Evolutionary conservation across 164 flowering plant genomes (phyloP).

Genomic region (Saururus chinensis): DNA sequence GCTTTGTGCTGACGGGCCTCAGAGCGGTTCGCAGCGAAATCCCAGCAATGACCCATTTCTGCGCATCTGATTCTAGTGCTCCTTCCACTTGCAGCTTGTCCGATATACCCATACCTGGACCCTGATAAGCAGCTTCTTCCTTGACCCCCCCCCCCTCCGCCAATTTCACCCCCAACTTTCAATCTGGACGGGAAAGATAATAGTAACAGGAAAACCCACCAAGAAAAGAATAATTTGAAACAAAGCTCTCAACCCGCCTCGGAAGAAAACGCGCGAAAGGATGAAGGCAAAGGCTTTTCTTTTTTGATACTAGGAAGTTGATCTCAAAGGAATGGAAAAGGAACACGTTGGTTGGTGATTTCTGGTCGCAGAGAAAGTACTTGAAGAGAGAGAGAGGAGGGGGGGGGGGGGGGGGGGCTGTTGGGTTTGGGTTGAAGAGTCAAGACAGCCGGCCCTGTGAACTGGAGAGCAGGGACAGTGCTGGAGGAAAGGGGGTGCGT

Average conservation of each 20-base stretch:
- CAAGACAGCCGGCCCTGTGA: too few species aligned
- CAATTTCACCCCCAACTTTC: not conserved
- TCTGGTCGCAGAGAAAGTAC: too few species aligned
- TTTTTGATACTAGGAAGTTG: too few species aligned
- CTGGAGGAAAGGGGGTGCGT: too few species aligned
- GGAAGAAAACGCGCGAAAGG: constrained; percentile 2
- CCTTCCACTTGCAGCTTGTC: constrained; percentile 18
- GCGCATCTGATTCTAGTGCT: constrained; percentile 18
- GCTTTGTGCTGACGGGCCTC: constrained; percentile 11
- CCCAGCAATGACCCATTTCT: constrained; percentile 26
- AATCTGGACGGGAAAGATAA: not conserved
- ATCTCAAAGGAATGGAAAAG: too few species aligned
- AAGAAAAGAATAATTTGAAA: not conserved
- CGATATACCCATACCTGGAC: constrained; percentile 20
- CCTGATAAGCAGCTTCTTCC: too few species aligned
- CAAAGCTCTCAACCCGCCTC: not conserved
- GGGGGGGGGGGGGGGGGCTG: too few species aligned
- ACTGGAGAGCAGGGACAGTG: too few species aligned
- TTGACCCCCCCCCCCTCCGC: too few species aligned
- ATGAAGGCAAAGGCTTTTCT: constrained; percentile 1
- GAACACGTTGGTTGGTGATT: too few species aligned
- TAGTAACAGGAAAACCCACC: not conserved
- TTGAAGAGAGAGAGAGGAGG: too few species aligned
- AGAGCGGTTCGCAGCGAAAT: constrained; percentile 15
- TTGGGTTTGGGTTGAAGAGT: too few species aligned